Evolutionary conservation across 2,329 filamentous ascomycete genomes (phyloP).

Genomic region (Phyllosticta ampelicida): DNA sequence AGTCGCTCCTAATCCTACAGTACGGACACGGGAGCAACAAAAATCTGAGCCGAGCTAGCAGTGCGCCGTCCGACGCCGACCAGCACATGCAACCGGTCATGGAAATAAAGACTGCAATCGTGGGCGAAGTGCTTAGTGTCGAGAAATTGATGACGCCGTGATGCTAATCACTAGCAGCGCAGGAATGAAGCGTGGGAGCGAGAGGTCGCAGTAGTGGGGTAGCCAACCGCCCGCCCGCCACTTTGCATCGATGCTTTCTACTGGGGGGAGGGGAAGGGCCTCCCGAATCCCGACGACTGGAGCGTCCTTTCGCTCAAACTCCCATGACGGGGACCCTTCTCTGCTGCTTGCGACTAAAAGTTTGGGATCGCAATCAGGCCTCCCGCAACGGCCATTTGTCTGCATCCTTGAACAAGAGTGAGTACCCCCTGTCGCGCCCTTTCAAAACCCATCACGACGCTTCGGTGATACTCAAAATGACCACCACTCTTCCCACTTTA

Average conservation of each 20-base stretch:
- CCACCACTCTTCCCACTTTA: conserved; percentile 11
- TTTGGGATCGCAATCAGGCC: conserved; percentile 4
- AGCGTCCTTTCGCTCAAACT: neutral
- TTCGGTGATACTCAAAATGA: neutral
- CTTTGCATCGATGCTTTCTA: neutral
- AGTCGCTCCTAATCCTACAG: too few relatives aligned
- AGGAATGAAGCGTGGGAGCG: neutral
- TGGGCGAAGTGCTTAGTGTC: neutral
- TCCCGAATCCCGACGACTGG: conserved; percentile 3
- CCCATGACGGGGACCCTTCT: neutral
- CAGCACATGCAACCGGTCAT: neutral
- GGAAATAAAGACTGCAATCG: too few relatives aligned
- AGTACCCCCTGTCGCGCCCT: neutral
- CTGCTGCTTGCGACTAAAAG: neutral
- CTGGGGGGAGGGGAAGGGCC: too few relatives aligned
- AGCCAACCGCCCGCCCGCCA: conserved; percentile 2
- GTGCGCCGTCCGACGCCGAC: neutral
- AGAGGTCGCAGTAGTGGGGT: neutral
- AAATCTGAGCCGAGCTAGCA: neutral
- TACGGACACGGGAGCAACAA: neutral
- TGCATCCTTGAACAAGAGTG: neutral
- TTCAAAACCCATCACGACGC: neutral
- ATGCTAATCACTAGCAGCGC: neutral
- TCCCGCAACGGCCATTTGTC: neutral
- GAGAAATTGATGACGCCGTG: too few relatives aligned